phyloP scores from a whole-genome alignment of 768 basidiomycete species.

The Galerina sulciceps region DNA sequence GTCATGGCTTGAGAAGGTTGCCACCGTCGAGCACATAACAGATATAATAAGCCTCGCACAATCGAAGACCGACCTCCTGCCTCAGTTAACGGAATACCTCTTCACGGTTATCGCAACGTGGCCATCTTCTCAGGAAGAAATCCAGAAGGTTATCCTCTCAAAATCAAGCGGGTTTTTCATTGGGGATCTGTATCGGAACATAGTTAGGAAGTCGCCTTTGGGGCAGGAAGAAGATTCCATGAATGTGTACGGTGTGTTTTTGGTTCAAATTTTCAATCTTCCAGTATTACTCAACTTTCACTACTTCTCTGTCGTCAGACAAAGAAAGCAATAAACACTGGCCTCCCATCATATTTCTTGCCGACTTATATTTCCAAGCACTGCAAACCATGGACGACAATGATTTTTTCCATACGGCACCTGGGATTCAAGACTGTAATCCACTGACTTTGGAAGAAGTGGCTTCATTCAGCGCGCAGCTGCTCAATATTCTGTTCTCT shows the following conservation, averaged over 20 bases:
- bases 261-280: background rate
- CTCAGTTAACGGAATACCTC: conserved; percentile 60
- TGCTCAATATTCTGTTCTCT: conserved; percentile 84
- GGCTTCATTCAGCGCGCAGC: conserved; percentile 66
- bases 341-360: conserved; percentile 76
- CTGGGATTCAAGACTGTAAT: conserved; percentile 57
- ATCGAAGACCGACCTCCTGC: conserved; percentile 39
- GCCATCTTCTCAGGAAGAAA: conserved; percentile 57
- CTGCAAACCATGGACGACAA: too few species aligned
- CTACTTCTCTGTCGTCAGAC: conserved; percentile 34
- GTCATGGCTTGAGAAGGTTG: conserved; percentile 65
- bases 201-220: conserved; percentile 62
- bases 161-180: conserved; percentile 62
- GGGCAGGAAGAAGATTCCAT: conserved; percentile 56
- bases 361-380: too few species aligned
- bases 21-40: conserved; percentile 56
- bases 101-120: conserved; percentile 63
- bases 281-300: background rate
- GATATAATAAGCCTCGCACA: conserved; percentile 52
- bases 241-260: conserved; percentile 27
- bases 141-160: conserved; percentile 59
- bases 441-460: conserved; percentile 86
- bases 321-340: conserved; percentile 51
- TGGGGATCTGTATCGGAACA: conserved; percentile 73
- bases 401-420: conserved; percentile 79